Percentiles rank a stretch among this genome's conserved stretches.
Evolutionary conservation across 108 stramenopile species (phyloP).

Genomic region (Cyclotella kingstonii): DNA sequence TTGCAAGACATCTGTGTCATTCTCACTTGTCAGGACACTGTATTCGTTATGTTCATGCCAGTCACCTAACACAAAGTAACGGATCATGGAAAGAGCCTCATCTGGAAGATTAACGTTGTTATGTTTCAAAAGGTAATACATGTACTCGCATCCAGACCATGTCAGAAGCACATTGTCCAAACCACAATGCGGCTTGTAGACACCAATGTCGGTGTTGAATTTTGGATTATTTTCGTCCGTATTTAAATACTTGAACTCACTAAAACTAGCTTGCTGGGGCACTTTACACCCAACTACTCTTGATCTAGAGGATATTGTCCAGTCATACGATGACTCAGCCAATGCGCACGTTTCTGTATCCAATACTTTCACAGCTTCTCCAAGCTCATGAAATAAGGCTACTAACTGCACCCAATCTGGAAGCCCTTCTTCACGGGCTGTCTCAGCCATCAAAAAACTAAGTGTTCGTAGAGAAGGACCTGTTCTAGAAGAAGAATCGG

Average conservation of each 20-base stretch:
- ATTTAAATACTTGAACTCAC: conserved; percentile 47
- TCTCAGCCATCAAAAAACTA: conserved; percentile 51
- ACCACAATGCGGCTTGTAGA: conserved; percentile 45
- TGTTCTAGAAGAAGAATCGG: not conserved
- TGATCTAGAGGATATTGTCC: conserved; percentile 54
- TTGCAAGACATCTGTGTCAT: conserved; percentile 40
- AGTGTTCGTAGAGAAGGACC: conserved; percentile 50
- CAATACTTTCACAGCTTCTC: conserved; percentile 32
- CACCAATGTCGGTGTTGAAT: conserved; percentile 43
- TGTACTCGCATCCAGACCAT: conserved; percentile 64
- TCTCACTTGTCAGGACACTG: conserved; percentile 26
- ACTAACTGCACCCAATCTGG: conserved; percentile 72
- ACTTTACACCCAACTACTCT: conserved; percentile 50
- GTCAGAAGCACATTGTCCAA: conserved; percentile 46
- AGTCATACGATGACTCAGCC: conserved; percentile 49
- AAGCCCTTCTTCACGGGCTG: conserved; percentile 45
- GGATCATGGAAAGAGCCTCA: conserved; percentile 50
- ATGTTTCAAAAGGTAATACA: conserved; percentile 55
- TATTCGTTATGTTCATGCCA: conserved; percentile 53
- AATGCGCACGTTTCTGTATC: conserved; percentile 19
- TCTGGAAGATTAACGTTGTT: conserved; percentile 48
- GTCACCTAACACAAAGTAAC: conserved; percentile 44
- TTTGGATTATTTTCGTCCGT: conserved; percentile 38
- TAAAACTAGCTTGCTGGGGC: conserved; percentile 32
- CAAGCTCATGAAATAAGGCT: conserved; percentile 50